phyloP scores from a whole-genome alignment of 176 grass and related monocot genomes.

The Zoysia pacifica region DNA sequence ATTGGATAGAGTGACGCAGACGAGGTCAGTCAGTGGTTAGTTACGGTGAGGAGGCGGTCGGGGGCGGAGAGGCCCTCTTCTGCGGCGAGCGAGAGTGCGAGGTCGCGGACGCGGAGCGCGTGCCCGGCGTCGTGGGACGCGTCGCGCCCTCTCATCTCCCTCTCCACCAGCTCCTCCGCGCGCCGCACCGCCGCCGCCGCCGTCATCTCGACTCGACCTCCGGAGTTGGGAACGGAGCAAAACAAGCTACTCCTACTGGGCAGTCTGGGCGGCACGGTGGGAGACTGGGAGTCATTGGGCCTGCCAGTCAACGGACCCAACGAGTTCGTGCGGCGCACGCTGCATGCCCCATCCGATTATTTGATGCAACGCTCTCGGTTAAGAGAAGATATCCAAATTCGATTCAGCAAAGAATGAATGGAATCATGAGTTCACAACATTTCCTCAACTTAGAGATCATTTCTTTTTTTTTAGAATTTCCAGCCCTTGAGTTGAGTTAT shows the following conservation, averaged over 20 bases:
- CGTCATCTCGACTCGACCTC: not conserved
- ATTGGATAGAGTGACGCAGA: not conserved
- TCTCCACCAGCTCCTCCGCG: constrained; percentile 74
- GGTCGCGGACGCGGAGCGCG: constrained; percentile 82
- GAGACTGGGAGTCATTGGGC: no score
- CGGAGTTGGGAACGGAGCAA: not conserved
- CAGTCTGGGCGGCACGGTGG: not conserved
- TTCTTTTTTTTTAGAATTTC: no score
- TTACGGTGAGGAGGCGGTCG: constrained; percentile 61
- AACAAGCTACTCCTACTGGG: not conserved
- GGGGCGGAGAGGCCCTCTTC: constrained; percentile 65
- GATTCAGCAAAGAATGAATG: no score
- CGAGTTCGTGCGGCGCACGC: not conserved
- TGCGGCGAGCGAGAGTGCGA: constrained; percentile 83
- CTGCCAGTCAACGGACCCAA: not conserved
- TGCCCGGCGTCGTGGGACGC: constrained; percentile 92
- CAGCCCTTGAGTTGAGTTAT: no score
- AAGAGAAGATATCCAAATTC: no score
- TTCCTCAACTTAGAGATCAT: no score
- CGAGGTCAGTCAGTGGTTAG: constrained; percentile 18
- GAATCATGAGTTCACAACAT: no score
- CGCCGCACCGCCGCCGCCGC: constrained; percentile 45
- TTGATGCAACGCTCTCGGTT: no score
- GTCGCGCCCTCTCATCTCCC: constrained; percentile 73
- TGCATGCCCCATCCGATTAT: no score